These are phyloP conservation scores for Herpetospermum pedunculosum DNA, from an alignment of 306 rosid genomes.

Conservation along the genomic window DNA sequence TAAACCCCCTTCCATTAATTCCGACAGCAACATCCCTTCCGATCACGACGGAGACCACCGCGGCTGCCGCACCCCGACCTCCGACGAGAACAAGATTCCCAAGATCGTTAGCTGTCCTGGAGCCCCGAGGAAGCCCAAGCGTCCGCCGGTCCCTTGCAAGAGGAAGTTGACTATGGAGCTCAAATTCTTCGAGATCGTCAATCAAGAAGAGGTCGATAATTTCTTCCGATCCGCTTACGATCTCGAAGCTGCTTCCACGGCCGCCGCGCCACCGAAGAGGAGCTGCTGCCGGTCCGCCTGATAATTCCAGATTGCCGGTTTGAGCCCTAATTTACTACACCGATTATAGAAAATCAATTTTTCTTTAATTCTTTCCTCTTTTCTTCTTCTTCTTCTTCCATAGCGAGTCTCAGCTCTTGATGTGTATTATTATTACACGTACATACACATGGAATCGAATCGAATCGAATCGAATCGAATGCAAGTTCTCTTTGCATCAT, in stretches of 20 bases:
- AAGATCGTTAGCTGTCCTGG: slow-evolving; percentile 32
- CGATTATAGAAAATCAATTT: slow-evolving; percentile 1
- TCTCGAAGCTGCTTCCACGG: not conserved
- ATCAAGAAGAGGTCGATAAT: slow-evolving; percentile 31
- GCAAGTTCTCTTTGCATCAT: slow-evolving; percentile 1
- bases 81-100: slow-evolving; percentile 30
- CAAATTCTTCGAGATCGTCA: slow-evolving; percentile 33
- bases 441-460: slow-evolving; percentile 4
- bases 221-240: slow-evolving; percentile 36
- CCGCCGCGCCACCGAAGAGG: slow-evolving; percentile 14
- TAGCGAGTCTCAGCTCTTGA: slow-evolving; percentile 8
- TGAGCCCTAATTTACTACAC: slow-evolving; percentile 31
- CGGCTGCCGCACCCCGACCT: slow-evolving; percentile 34
- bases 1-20: not conserved
- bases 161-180: slow-evolving; percentile 30
- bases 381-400: not conserved
- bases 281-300: slow-evolving; percentile 5
- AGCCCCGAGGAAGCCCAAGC: slow-evolving; percentile 35
- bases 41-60: not conserved
- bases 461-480: not conserved
- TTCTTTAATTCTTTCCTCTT: slow-evolving; percentile 3
- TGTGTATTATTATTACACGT: slow-evolving; percentile 11
- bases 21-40: not conserved
- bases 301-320: not conserved
- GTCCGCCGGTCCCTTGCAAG: slow-evolving; percentile 24